phyloP scores from a whole-genome alignment of 1,284 basidiomycete species.

The Cystobasidiaceae sp. region DNA sequence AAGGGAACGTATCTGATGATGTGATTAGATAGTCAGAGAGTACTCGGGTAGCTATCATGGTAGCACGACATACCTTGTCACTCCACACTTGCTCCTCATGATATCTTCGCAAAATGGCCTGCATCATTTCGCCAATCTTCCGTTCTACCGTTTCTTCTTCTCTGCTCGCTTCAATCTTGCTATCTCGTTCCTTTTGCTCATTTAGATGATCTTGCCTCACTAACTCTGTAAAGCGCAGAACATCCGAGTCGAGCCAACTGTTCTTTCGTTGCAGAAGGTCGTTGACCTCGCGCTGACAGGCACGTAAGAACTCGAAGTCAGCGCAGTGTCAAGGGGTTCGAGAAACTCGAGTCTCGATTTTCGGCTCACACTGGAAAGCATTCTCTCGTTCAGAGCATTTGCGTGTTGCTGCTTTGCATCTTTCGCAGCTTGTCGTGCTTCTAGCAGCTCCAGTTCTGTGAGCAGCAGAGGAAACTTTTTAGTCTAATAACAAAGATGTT shows the following conservation, averaged over 20 bases:
- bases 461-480: not conserved
- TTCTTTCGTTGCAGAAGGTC: constrained; percentile 85
- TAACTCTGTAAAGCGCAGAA: constrained; percentile 71
- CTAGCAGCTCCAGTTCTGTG: constrained; percentile 35
- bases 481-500: not conserved
- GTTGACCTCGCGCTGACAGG: constrained; percentile 68
- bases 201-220: constrained; percentile 79
- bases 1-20: constrained; percentile 64
- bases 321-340: not conserved
- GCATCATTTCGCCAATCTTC: constrained; percentile 74
- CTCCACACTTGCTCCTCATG: constrained; percentile 97
- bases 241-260: constrained; percentile 68
- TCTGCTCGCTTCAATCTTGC: constrained; percentile 60
- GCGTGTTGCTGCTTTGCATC: constrained; percentile 15
- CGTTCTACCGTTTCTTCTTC: constrained; percentile 73
- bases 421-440: constrained; percentile 28
- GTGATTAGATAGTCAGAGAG: not conserved
- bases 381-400: not conserved
- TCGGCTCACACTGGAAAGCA: constrained; percentile 10
- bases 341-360: too few species aligned
- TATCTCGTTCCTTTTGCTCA: constrained; percentile 66
- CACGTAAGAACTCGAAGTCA: not conserved
- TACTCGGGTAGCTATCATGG: not conserved
- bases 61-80: constrained; percentile 59
- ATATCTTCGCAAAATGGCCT: constrained; percentile 73